These are phyloP conservation scores for Myxozyma lipomycoides DNA, from an alignment of 805 yeast genomes.

Conservation along the genomic window DNA sequence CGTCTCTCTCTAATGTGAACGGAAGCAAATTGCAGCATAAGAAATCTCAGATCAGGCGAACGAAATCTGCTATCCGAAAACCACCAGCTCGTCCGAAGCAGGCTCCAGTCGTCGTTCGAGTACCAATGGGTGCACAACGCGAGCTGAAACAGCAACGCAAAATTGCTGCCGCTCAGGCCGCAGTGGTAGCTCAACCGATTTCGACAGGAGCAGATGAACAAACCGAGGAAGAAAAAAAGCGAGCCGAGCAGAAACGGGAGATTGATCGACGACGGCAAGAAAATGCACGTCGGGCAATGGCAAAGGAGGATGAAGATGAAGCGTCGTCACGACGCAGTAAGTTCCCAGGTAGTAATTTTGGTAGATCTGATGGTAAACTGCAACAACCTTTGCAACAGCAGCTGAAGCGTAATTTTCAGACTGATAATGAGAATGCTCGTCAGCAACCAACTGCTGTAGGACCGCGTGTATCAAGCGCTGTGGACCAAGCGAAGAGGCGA, in stretches of 20 bases:
- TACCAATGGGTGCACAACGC: slow-evolving; percentile 30
- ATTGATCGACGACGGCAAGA: slow-evolving; percentile 26
- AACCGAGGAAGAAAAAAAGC: slow-evolving; percentile 11
- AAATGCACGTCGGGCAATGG: slow-evolving; percentile 18
- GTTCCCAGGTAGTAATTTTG: background rate
- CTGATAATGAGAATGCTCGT: slow-evolving; percentile 8
- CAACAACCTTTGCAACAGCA: background rate
- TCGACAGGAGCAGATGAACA: background rate
- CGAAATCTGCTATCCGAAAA: slow-evolving; percentile 21
- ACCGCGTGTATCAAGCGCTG: background rate
- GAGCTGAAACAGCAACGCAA: slow-evolving; percentile 31
- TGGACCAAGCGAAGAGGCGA: slow-evolving; percentile 23
- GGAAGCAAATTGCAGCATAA: background rate
- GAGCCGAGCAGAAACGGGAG: slow-evolving; percentile 21
- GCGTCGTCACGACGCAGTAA: slow-evolving; percentile 8
- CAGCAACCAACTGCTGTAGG: slow-evolving; percentile 2
- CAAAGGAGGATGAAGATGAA: slow-evolving; percentile 16
- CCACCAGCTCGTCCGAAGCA: slow-evolving; percentile 19
- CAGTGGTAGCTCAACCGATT: background rate
- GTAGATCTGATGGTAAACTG: background rate
- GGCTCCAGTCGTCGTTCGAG: slow-evolving; percentile 30
- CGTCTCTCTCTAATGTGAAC: slow-evolving; percentile 1
- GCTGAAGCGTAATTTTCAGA: slow-evolving; percentile 14
- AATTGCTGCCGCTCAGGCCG: slow-evolving; percentile 15
- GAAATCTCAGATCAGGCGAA: slow-evolving; percentile 10